A percentile compares a stretch with the other conserved stretches of the same genome.
Evolutionary conservation across 345 rosid genomes (phyloP).

Genomic region (Salix brachista): DNA sequence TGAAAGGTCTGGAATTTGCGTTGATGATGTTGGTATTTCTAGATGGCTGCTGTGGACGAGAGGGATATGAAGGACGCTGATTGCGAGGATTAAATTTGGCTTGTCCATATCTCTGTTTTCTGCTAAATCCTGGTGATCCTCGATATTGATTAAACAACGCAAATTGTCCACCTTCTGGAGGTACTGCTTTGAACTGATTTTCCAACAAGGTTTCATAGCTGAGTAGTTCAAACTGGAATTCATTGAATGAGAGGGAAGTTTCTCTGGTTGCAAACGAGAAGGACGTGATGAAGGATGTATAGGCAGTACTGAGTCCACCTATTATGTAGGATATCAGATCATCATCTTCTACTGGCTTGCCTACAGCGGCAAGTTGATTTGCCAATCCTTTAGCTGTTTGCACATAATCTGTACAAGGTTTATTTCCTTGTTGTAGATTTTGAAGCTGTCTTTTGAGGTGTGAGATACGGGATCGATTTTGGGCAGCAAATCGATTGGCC

Average conservation of each 20-base stretch:
- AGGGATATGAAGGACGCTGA: too few relatives aligned
- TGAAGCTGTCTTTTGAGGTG: neutral
- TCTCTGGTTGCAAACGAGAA: neutral
- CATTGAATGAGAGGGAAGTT: neutral
- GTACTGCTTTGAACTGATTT: neutral
- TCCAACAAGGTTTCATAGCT: neutral
- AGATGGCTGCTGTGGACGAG: too few relatives aligned
- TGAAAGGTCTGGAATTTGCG: too few relatives aligned
- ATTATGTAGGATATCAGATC: too few relatives aligned
- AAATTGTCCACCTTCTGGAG: fast-evolving
- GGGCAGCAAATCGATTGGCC: neutral
- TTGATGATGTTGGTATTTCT: too few relatives aligned
- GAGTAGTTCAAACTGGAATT: fast-evolving
- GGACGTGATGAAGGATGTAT: neutral
- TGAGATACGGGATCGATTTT: too few relatives aligned
- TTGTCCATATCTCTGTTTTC: neutral
- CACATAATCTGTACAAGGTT: too few relatives aligned
- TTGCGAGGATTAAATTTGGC: too few relatives aligned
- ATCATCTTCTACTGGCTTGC: neutral
- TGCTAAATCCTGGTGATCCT: fast-evolving
- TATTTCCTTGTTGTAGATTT: neutral
- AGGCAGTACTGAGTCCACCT: fast-evolving
- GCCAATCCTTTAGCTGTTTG: neutral
- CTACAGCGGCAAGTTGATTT: neutral
- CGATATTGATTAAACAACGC: neutral